phyloP scores from a whole-genome alignment of 2,329 filamentous ascomycete genomes.

The Stemphylium beticola region DNA sequence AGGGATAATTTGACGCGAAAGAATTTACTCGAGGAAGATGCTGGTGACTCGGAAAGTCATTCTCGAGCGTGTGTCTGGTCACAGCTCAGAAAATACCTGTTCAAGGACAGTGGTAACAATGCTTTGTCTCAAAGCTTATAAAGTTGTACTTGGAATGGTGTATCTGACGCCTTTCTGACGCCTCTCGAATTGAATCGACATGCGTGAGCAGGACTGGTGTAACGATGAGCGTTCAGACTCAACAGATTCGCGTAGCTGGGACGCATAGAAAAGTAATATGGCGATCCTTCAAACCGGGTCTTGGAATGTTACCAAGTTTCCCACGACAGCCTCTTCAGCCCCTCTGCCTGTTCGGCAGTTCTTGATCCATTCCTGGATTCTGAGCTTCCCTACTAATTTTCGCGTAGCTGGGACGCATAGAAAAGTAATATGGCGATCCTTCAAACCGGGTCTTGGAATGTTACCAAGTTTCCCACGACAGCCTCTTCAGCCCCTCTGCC shows the following conservation, averaged over 20 bases:
- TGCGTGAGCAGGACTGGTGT: not conserved
- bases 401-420: not conserved
- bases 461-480: not conserved
- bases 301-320: not conserved
- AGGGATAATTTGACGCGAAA: not conserved
- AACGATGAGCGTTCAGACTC: not conserved
- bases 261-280: not conserved
- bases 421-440: not conserved
- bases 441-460: not conserved
- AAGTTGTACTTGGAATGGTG: not conserved
- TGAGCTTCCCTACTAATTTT: not conserved
- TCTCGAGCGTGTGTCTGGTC: not conserved
- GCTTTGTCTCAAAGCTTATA: not conserved
- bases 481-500: not conserved
- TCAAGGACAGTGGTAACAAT: not conserved
- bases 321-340: not conserved
- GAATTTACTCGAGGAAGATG: not conserved
- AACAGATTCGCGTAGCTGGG: not conserved
- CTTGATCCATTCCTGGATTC: not conserved
- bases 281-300: not conserved
- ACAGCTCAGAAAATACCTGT: slow-evolving; percentile 1
- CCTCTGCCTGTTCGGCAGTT: not conserved
- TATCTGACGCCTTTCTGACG: not conserved
- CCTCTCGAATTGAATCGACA: not conserved
- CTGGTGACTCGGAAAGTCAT: not conserved